phyloP scores from a whole-genome alignment of 2,329 filamentous ascomycete species.

The Lachnellula subtilissima region DNA sequence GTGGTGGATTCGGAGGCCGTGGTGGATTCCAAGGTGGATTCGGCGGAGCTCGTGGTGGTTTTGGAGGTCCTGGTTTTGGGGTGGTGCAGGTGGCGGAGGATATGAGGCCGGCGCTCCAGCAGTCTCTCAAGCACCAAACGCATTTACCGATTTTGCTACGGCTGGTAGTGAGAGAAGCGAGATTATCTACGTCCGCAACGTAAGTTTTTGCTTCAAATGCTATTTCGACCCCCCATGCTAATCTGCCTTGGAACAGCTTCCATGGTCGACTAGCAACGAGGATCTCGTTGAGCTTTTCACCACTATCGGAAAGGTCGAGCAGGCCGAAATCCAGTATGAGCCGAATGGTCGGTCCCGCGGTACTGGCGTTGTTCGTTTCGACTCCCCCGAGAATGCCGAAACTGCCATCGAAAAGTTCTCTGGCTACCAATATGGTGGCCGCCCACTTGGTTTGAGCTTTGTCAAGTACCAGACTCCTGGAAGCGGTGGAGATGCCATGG shows the following conservation, averaged over 20 bases:
- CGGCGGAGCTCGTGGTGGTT: slow-evolving; percentile 50
- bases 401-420: slow-evolving; percentile 97
- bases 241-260: slow-evolving; percentile 59
- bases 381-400: slow-evolving; percentile 75
- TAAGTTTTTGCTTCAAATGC: slow-evolving; percentile 46
- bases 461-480: slow-evolving; percentile 83
- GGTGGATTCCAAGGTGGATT: slow-evolving; percentile 34
- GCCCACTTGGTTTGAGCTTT: slow-evolving; percentile 86
- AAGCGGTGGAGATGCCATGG: slow-evolving; percentile 62
- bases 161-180: slow-evolving; percentile 78
- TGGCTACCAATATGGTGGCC: slow-evolving; percentile 93
- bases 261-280: slow-evolving; percentile 98
- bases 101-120: slow-evolving; percentile 34
- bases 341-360: slow-evolving; percentile 92
- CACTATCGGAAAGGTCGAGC: slow-evolving; percentile 95
- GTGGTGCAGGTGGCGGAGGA: slow-evolving; percentile 35
- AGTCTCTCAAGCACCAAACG: slow-evolving; percentile 64
- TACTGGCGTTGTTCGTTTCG: slow-evolving; percentile 94
- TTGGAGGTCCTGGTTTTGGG: slow-evolving; percentile 52
- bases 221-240: slow-evolving; percentile 4
- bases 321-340: slow-evolving; percentile 99
- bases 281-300: slow-evolving; percentile 95
- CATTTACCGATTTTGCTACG: slow-evolving; percentile 90
- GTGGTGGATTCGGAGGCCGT: slow-evolving; percentile 42
- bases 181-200: slow-evolving; percentile 93